phyloP scores from a whole-genome alignment of 1,284 basidiomycete species.

The Trichosporon faecale region DNA sequence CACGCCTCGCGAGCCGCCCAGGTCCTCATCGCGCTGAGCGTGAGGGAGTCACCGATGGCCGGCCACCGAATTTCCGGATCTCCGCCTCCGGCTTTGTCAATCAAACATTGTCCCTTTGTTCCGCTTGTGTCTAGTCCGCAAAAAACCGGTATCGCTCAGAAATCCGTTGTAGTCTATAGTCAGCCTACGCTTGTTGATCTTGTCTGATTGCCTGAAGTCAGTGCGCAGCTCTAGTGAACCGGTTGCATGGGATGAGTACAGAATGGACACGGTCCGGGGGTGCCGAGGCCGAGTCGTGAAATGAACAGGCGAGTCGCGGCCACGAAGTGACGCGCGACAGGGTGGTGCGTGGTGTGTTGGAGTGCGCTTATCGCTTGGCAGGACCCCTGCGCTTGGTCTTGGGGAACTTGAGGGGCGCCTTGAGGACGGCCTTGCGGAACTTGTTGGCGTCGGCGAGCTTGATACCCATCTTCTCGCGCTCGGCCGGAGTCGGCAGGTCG shows the following conservation, averaged over 20 bases:
- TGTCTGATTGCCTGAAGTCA: neutral
- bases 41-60: neutral
- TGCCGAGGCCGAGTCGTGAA: neutral
- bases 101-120: neutral
- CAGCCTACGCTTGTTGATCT: neutral
- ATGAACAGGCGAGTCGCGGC: neutral
- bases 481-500: constrained; percentile 59
- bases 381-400: constrained; percentile 55
- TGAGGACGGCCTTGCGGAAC: constrained; percentile 67
- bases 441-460: constrained; percentile 60
- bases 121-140: neutral
- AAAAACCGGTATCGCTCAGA: neutral
- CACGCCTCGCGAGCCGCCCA: neutral
- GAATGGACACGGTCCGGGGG: neutral
- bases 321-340: neutral
- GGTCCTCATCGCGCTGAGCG: neutral
- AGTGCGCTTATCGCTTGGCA: constrained; percentile 34
- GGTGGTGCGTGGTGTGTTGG: neutral
- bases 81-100: neutral
- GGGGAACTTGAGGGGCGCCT: constrained; percentile 73
- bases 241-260: constrained; percentile 4
- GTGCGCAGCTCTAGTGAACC: neutral
- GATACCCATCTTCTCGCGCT: constrained; percentile 64
- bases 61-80: too few species aligned
- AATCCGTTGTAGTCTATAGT: neutral